Evolutionary conservation across 2,329 filamentous ascomycete species (phyloP).

Genomic region (Colletotrichum spaethianum): DNA sequence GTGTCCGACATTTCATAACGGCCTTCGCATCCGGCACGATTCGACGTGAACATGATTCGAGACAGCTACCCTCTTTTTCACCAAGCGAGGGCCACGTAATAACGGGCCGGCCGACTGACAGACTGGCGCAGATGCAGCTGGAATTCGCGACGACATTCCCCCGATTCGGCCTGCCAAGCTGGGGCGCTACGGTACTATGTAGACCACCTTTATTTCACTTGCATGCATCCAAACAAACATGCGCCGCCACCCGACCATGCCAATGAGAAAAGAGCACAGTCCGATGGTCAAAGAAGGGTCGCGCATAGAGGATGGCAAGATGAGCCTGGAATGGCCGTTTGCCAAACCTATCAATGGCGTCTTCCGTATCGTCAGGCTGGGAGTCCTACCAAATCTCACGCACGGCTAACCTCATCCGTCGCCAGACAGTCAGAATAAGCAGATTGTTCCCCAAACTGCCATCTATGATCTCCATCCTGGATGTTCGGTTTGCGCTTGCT

Average conservation of each 20-base stretch:
- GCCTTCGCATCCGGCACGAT: not conserved
- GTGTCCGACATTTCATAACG: too few species aligned
- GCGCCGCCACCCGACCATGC: not conserved
- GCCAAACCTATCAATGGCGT: not conserved
- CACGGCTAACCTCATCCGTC: slow-evolving; percentile 1
- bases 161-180: not conserved
- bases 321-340: not conserved
- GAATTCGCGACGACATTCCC: not conserved
- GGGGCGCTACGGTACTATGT: not conserved
- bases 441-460: not conserved
- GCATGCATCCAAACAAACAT: too few species aligned
- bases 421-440: not conserved
- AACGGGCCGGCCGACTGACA: not conserved
- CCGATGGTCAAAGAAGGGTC: not conserved
- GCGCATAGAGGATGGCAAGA: not conserved
- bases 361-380: not conserved
- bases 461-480: not conserved
- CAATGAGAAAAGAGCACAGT: not conserved
- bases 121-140: not conserved
- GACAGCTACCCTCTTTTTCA: not conserved
- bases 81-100: too few species aligned
- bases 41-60: not conserved
- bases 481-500: not conserved
- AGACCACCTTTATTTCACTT: too few species aligned
- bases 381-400: not conserved